phyloP scores from a whole-genome alignment of 306 rosid genomes.

The Cucurbita pepo region DNA sequence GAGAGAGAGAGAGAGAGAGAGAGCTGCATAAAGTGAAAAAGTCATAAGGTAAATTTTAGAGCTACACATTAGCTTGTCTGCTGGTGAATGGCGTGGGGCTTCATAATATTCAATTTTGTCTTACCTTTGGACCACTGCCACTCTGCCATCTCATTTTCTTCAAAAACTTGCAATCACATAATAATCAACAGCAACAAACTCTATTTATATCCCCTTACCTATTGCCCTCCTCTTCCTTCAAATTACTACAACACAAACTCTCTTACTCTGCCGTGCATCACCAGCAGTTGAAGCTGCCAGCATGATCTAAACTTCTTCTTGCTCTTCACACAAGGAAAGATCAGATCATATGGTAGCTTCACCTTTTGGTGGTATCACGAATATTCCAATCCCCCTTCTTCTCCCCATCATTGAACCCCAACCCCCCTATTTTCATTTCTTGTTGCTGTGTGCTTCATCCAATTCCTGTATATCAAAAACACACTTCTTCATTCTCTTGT shows the following conservation, averaged over 20 bases:
- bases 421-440: no score
- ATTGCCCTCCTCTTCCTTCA: constrained; percentile 7
- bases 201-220: constrained; percentile 25
- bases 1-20: not conserved
- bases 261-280: constrained; percentile 29
- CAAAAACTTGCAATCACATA: not conserved
- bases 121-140: constrained; percentile 5
- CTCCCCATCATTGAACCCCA: no score
- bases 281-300: constrained; percentile 65
- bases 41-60: not conserved
- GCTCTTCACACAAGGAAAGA: constrained; percentile 27
- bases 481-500: not conserved
- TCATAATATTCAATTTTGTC: constrained; percentile 10
- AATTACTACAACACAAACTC: not conserved
- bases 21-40: constrained; percentile 5
- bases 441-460: no score
- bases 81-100: constrained; percentile 7
- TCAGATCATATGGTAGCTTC: constrained; percentile 71
- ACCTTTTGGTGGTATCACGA: constrained; percentile 60
- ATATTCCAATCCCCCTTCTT: not conserved
- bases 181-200: constrained; percentile 2
- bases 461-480: no score
- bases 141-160: not conserved
- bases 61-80: not conserved
- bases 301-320: constrained; percentile 66